These are phyloP conservation scores for Sporodiniella umbellata DNA, from an alignment of 371 early-diverging fungal genomes.

Conservation along the genomic window DNA sequence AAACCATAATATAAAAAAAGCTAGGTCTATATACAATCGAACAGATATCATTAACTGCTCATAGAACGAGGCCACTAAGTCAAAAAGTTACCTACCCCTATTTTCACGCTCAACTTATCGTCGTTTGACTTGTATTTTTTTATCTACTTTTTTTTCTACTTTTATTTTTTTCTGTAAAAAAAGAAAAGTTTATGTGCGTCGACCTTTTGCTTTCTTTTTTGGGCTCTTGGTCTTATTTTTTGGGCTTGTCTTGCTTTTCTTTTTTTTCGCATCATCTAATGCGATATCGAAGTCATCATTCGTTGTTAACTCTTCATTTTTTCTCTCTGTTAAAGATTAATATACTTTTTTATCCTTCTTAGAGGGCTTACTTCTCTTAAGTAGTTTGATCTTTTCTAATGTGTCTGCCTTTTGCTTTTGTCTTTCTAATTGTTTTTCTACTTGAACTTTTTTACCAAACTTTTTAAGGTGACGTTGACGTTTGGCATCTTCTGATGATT, in stretches of 20 bases:
- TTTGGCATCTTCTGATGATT: slow-evolving; percentile 83
- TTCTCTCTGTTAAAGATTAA: slow-evolving; percentile 43
- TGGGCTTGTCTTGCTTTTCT: slow-evolving; percentile 7
- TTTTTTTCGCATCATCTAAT: slow-evolving; percentile 56
- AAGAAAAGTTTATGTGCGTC: too few relatives aligned
- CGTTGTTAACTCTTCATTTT: slow-evolving; percentile 40
- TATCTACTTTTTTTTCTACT: too few relatives aligned
- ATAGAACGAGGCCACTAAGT: too few relatives aligned
- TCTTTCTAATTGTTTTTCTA: slow-evolving; percentile 79
- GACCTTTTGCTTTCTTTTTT: too few relatives aligned
- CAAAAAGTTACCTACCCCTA: too few relatives aligned
- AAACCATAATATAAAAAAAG: too few relatives aligned
- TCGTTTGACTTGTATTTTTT: too few relatives aligned
- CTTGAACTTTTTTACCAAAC: slow-evolving; percentile 96
- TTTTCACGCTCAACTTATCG: too few relatives aligned
- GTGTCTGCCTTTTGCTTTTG: slow-evolving; percentile 80
- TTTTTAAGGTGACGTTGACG: slow-evolving; percentile 71
- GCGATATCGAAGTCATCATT: slow-evolving; percentile 87
- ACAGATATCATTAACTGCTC: too few relatives aligned
- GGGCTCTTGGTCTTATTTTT: not conserved
- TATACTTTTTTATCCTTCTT: not conserved
- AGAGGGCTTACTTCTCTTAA: slow-evolving; percentile 85
- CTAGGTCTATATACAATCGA: too few relatives aligned
- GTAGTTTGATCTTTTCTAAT: slow-evolving; percentile 85
- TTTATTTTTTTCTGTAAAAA: not conserved